Conservation (phyloP, 192 early-diverging fungal species). For the Lobulomyces angularis region DNA sequence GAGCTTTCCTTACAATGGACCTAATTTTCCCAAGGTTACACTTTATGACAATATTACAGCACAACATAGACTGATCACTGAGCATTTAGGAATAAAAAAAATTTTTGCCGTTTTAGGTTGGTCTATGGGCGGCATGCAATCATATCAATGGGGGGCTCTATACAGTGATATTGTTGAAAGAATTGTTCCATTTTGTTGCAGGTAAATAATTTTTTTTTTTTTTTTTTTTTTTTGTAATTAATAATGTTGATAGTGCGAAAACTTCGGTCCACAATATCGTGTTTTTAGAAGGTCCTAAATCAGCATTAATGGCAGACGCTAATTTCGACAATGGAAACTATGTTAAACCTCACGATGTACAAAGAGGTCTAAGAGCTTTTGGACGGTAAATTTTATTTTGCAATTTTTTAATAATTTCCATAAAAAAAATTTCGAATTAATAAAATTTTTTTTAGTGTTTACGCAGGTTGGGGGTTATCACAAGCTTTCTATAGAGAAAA, state of each 20-base stretch:
- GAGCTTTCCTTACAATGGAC: conserved; percentile 14
- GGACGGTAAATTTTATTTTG: background rate
- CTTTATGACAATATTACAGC: conserved; percentile 13
- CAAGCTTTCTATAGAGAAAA: conserved; percentile 13
- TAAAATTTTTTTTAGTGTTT: conserved; percentile 6
- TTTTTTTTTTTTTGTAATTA: conserved; percentile 2
- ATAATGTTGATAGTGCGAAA: too few species aligned
- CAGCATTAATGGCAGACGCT: conserved; percentile 9
- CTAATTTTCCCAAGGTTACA: conserved; percentile 14
- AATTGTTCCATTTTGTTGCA: conserved; percentile 16
- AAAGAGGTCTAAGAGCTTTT: conserved; percentile 7
- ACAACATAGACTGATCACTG: conserved; percentile 11
- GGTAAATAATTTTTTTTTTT: too few species aligned
- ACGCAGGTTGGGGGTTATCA: conserved; percentile 14
- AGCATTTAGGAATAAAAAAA: conserved; percentile 15
- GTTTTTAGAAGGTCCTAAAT: conserved; percentile 13
- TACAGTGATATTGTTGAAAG: conserved; percentile 14
- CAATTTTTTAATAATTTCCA: background rate
- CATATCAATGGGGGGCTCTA: conserved; percentile 10
- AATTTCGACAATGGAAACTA: conserved; percentile 8
- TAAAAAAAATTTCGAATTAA: background rate
- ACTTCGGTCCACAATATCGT: conserved; percentile 16
- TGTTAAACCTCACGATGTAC: background rate
- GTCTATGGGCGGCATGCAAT: conserved; percentile 14
- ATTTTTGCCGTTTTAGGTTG: conserved; percentile 11